A percentile compares a stretch with the other conserved stretches of the same genome.
Conservation (phyloP, 208 protist species). For the Leptomonas pyrrhocoris region DNA sequence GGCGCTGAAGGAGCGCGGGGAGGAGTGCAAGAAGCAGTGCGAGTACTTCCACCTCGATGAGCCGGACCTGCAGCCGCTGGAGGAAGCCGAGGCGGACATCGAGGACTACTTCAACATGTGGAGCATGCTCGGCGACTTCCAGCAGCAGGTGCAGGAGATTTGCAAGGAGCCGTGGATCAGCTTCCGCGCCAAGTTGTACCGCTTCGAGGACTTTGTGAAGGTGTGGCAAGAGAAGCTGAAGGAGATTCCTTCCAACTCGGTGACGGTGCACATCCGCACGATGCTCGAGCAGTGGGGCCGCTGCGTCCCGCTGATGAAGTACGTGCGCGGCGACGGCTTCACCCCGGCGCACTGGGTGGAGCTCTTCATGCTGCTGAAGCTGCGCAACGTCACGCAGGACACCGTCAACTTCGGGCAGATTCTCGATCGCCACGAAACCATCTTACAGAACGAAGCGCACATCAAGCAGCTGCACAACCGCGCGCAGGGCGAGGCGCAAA, state of each 20-base stretch:
- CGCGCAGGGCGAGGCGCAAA: conserved; percentile 96
- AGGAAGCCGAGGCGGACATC: conserved; percentile 86
- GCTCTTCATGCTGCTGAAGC: conserved; percentile 90
- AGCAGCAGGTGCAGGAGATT: conserved; percentile 81
- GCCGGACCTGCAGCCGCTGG: conserved; percentile 76
- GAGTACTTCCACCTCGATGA: conserved; percentile 92
- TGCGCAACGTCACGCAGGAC: conserved; percentile 85
- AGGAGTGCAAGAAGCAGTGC: conserved; percentile 88
- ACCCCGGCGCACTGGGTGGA: conserved; percentile 95
- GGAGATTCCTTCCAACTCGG: conserved; percentile 72
- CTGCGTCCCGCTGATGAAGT: conserved; percentile 90
- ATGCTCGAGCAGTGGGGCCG: conserved; percentile 88
- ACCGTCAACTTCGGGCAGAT: conserved; percentile 93
- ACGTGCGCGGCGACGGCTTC: conserved; percentile 95
- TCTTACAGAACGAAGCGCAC: conserved; percentile 76
- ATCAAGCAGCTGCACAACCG: conserved; percentile 94
- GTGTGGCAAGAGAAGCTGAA: conserved; percentile 92
- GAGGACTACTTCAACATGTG: conserved; percentile 86
- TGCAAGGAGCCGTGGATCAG: conserved; percentile 92
- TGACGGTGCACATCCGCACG: conserved; percentile 88
- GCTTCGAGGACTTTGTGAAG: conserved; percentile 96
- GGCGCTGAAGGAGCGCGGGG: conserved; percentile 59
- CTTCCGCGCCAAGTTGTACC: conserved; percentile 92
- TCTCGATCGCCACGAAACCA: conserved; percentile 70
- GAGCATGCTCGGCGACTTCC: conserved; percentile 87